Evolutionary conservation across 176 grass and related monocot species (phyloP).

Genomic region (Oryza meridionalis): DNA sequence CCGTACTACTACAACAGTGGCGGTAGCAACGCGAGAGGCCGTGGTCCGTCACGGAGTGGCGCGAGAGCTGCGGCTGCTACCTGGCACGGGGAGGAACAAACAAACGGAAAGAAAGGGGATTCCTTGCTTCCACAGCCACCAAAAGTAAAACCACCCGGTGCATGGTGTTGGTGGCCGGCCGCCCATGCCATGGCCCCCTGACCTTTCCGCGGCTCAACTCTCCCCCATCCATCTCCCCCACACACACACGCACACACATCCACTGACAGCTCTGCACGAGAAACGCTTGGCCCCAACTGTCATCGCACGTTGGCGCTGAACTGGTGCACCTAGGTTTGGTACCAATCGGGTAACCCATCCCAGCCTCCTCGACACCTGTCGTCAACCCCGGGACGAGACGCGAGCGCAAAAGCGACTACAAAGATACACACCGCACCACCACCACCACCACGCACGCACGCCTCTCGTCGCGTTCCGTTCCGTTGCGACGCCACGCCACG

Average conservation of each 20-base stretch:
- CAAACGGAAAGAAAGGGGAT: conserved; percentile 35
- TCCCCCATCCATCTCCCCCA: neutral
- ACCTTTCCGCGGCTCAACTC: neutral
- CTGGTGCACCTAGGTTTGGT: neutral
- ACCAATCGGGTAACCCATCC: neutral
- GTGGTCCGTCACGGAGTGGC: conserved; percentile 4
- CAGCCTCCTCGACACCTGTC: conserved; percentile 31
- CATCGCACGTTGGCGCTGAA: conserved; percentile 13
- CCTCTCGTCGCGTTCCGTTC: neutral
- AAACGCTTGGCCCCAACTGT: neutral
- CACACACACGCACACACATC: neutral
- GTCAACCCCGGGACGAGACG: neutral
- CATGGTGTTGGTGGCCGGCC: neutral
- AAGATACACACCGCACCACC: conserved; percentile 55
- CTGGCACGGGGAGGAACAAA: conserved; percentile 22
- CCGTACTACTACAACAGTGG: neutral
- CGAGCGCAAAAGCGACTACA: conserved; percentile 27
- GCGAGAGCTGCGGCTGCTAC: neutral
- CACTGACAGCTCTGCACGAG: conserved; percentile 2
- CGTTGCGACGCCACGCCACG: neutral
- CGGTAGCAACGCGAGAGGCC: neutral
- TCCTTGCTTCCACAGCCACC: conserved; percentile 46
- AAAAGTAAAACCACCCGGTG: conserved; percentile 24
- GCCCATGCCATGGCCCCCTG: neutral
- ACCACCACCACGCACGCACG: neutral